A percentile compares a stretch with the other conserved stretches of the same genome.
Conservation (phyloP, 116 monocot genomes). For the Iris pallida region DNA sequence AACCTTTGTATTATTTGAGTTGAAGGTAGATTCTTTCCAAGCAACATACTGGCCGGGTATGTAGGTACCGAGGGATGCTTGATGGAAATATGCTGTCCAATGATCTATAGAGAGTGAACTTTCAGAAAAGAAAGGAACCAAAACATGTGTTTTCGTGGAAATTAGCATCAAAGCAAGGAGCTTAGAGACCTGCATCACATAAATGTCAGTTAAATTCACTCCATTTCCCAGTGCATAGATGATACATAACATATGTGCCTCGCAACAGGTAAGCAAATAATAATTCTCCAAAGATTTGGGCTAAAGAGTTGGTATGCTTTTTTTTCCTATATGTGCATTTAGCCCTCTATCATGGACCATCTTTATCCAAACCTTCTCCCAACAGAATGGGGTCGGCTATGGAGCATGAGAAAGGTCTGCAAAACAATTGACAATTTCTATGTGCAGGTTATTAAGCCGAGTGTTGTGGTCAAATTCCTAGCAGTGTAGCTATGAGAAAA, state of each 20-base stretch:
- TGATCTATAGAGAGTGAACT: constrained; percentile 45
- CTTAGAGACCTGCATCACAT: constrained; percentile 47
- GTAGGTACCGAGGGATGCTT: constrained; percentile 68
- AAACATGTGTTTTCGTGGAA: constrained; percentile 31
- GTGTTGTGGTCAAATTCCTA: too few relatives aligned
- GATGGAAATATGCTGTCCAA: constrained; percentile 89
- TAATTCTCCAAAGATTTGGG: not conserved
- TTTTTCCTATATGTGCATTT: too few relatives aligned
- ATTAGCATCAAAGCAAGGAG: constrained; percentile 61
- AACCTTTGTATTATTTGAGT: constrained; percentile 30
- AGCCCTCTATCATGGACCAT: too few relatives aligned
- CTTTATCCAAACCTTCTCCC: too few relatives aligned
- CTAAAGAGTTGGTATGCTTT: not conserved
- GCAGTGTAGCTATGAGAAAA: too few relatives aligned
- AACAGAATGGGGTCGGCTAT: too few relatives aligned
- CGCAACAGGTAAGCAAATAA: not conserved
- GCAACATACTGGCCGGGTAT: constrained; percentile 34
- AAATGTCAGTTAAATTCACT: not conserved
- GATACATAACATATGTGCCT: not conserved
- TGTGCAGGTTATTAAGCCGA: too few relatives aligned
- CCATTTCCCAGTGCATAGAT: not conserved
- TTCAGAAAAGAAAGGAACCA: constrained; percentile 25
- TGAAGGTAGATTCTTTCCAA: constrained; percentile 11
- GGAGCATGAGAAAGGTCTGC: too few relatives aligned
- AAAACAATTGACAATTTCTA: too few relatives aligned